A percentile compares a stretch with the other conserved stretches of the same genome.
phyloP scores from a whole-genome alignment of 257 asterid species.

The Solanum neorickii region DNA sequence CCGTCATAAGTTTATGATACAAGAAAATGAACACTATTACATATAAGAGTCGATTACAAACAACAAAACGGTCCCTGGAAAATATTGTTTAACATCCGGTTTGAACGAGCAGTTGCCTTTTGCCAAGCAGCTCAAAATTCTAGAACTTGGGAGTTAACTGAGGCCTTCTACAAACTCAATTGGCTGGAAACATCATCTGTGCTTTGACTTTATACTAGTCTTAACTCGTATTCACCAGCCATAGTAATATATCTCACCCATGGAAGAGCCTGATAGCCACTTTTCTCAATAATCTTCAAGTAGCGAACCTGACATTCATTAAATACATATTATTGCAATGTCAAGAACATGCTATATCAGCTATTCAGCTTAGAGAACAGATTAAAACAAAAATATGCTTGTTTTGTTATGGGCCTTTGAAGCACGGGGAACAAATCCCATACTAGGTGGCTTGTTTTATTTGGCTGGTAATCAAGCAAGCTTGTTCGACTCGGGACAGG shows the following conservation, averaged over 20 bases:
- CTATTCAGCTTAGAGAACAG: neutral
- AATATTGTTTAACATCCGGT: neutral
- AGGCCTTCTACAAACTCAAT: neutral
- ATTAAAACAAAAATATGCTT: neutral
- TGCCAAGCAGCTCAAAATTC: neutral
- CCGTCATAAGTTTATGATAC: neutral
- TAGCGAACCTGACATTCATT: conserved; percentile 47
- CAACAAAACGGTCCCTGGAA: neutral
- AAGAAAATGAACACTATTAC: neutral
- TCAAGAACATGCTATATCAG: neutral
- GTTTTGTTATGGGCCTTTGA: neutral
- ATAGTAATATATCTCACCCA: conserved; percentile 87
- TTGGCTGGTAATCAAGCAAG: neutral
- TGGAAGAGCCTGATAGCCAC: conserved; percentile 87
- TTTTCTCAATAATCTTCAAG: conserved; percentile 81
- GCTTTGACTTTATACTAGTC: conserved; percentile 30
- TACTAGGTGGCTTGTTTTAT: neutral
- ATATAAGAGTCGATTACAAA: neutral
- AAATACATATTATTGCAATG: neutral
- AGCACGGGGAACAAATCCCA: neutral
- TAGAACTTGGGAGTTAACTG: neutral
- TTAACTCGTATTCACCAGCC: conserved; percentile 88
- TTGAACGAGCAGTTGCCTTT: neutral
- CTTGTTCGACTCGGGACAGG: neutral
- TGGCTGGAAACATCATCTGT: neutral